Evolutionary conservation across 129 eudicot species (phyloP).

Genomic region (Rutidosis leptorrhynchoides): DNA sequence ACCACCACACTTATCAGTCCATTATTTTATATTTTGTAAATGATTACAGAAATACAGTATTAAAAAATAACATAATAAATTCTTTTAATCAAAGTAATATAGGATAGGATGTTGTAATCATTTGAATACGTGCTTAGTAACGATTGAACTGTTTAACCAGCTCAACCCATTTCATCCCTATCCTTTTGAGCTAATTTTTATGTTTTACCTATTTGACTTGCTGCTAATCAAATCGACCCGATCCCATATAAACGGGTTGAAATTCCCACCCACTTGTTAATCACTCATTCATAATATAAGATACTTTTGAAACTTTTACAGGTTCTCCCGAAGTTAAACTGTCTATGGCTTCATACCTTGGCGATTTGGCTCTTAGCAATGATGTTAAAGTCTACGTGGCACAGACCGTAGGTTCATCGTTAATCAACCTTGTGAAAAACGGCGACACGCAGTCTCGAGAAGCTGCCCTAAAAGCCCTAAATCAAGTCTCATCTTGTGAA

Average conservation of each 20-base stretch:
- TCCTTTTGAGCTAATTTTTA: not conserved
- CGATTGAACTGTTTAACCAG: not conserved
- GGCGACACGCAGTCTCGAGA: conserved; percentile 61
- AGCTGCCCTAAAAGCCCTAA: conserved; percentile 82
- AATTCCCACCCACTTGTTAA: too few species aligned
- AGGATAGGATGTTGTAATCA: not conserved
- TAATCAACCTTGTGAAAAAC: conserved; percentile 66
- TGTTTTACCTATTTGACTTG: not conserved
- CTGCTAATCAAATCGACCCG: not conserved
- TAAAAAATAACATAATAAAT: too few species aligned
- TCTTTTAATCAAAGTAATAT: not conserved
- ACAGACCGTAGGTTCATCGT: conserved; percentile 64
- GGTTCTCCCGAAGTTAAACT: conserved; percentile 81
- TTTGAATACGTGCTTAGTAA: not conserved
- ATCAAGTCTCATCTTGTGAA: conserved; percentile 81
- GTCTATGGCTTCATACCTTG: conserved; percentile 76
- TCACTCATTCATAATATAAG: too few species aligned
- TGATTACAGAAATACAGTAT: not conserved
- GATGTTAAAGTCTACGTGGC: conserved; percentile 77
- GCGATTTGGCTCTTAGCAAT: conserved; percentile 80
- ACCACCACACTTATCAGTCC: not conserved
- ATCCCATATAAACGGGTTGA: too few species aligned
- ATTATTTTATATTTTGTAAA: not conserved
- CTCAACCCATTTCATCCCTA: not conserved
- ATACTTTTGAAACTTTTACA: conserved; percentile 19